Evolutionary conservation across 2,329 filamentous ascomycete species (phyloP).

Genomic region (Alternaria arborescens): DNA sequence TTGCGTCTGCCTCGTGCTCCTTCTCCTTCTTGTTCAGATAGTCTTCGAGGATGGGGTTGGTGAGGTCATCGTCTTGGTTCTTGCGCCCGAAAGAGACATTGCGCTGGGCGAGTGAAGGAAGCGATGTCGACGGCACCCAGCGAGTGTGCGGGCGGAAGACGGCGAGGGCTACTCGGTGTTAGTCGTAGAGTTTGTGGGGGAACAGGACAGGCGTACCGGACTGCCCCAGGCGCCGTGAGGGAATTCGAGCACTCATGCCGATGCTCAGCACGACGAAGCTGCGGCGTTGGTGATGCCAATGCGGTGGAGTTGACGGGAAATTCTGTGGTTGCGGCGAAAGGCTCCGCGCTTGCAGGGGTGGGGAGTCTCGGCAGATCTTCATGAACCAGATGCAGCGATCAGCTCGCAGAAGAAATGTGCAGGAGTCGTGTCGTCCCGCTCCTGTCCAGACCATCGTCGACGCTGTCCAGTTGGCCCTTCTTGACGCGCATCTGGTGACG

Average conservation of each 20-base stretch:
- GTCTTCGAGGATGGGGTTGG: conserved; percentile 71
- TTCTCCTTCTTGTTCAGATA: conserved; percentile 48
- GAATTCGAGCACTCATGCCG: conserved; percentile 71
- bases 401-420: conserved; percentile 21
- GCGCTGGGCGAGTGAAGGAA: conserved; percentile 29
- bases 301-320: conserved; percentile 22
- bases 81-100: conserved; percentile 24
- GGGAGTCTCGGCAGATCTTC: conserved; percentile 21
- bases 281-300: conserved; percentile 27
- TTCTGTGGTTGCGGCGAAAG: conserved; percentile 24
- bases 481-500: conserved; percentile 6
- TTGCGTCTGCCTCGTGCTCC: conserved; percentile 15
- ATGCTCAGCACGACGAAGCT: conserved; percentile 37
- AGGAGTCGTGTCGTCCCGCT: conserved; percentile 17
- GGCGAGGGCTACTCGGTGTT: conserved; percentile 31
- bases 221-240: conserved; percentile 67
- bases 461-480: conserved; percentile 1
- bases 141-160: conserved; percentile 30
- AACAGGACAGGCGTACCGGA: conserved; percentile 61
- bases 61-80: conserved; percentile 27
- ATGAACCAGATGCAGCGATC: conserved; percentile 23
- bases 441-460: conserved; percentile 4
- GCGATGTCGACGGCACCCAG: conserved; percentile 19
- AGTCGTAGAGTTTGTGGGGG: conserved; percentile 4
- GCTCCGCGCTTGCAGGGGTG: conserved; percentile 20